A percentile compares a stretch with the other conserved stretches of the same genome.
Evolutionary conservation across 1,139 yeast genomes (phyloP).

Genomic region (Pichia sp.): DNA sequence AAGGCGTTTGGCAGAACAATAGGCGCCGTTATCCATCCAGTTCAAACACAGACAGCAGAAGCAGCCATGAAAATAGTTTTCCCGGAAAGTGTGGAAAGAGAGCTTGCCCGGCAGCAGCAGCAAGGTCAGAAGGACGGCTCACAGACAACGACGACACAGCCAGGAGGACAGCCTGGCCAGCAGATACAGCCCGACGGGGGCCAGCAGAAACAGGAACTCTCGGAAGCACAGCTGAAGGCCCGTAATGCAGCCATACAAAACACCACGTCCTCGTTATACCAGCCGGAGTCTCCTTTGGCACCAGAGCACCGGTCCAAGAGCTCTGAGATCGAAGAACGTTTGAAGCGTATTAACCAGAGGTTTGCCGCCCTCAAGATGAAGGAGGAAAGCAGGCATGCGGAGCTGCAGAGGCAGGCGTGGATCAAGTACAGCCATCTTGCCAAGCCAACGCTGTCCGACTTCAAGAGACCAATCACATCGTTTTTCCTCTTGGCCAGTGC

Average conservation of each 20-base stretch:
- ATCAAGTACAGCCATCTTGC: constrained; percentile 18
- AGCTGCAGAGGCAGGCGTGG: constrained; percentile 21
- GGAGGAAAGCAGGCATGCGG: constrained; percentile 23
- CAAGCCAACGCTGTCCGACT: constrained; percentile 27
- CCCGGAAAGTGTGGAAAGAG: constrained; percentile 16
- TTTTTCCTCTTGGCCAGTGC: constrained; percentile 28
- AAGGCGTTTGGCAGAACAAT: too few species aligned
- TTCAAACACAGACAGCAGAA: too few species aligned
- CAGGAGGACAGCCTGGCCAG: background rate
- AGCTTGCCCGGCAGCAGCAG: constrained; percentile 9
- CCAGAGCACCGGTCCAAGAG: constrained; percentile 26
- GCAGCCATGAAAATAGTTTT: constrained; percentile 13
- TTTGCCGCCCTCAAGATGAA: constrained; percentile 21
- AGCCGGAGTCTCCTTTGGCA: constrained; percentile 29
- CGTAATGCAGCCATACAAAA: constrained; percentile 16
- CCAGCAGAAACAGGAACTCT: background rate
- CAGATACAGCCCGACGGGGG: background rate
- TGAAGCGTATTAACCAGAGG: constrained; percentile 23
- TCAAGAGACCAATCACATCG: constrained; percentile 28
- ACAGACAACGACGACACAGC: background rate
- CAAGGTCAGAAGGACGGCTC: background rate
- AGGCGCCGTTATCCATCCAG: too few species aligned
- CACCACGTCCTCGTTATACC: constrained; percentile 22
- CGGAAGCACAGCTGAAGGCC: constrained; percentile 3
- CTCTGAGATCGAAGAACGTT: constrained; percentile 26